Evolutionary conservation across 148 eudicot genomes (phyloP), one percentile per base, ranked within the genome.

Genomic region (Camellia lanceoleosa): DNA sequence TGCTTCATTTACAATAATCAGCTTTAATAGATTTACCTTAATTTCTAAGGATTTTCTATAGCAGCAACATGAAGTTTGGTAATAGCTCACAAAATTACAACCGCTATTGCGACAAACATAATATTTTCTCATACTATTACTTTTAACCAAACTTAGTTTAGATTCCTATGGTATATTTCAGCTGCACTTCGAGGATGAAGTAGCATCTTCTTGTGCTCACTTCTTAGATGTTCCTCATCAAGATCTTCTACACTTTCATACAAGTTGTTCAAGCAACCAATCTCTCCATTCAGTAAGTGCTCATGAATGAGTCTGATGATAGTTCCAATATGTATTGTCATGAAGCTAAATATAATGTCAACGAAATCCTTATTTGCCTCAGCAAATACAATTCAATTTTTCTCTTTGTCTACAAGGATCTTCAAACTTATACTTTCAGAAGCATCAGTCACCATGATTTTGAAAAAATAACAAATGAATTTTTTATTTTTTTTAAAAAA

Each of bases 341-440:
- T 41, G 19, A 80, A 80, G 75, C 71, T 80, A 19, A 80, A 41
- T 6, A 80, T 19, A 61, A 80, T 54, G 4, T 80, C 82, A 12
- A 73, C 43, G 52, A 80, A 80, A 30, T 80, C 82, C 44, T 63
- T 62, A 66, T 73, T 54, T 30, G 78, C 41, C 59, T 80, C 78
- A 2, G 20, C 77, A 38, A 73, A 62, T 63, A 80, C 64, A 59
- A 80, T 38, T 51, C 8, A n/a, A 4, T 62, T 64, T 80, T 73
- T 80, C 63, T 23, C 51, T 73, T 47, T 63, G 16, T 62, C 69
- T n/a, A 80, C 72, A 67, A 73, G 75, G 71, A 80, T 15, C 62
- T 63, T 80, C 72, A 80, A 43, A 51, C 78, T 72, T 65, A 72
- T 18, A 46, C 43, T 71, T 59, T 43, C 14, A 59, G 77, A 18